Evolutionary conservation across 805 yeast genomes (phyloP).

Genomic region (Brettanomyces sp.): DNA sequence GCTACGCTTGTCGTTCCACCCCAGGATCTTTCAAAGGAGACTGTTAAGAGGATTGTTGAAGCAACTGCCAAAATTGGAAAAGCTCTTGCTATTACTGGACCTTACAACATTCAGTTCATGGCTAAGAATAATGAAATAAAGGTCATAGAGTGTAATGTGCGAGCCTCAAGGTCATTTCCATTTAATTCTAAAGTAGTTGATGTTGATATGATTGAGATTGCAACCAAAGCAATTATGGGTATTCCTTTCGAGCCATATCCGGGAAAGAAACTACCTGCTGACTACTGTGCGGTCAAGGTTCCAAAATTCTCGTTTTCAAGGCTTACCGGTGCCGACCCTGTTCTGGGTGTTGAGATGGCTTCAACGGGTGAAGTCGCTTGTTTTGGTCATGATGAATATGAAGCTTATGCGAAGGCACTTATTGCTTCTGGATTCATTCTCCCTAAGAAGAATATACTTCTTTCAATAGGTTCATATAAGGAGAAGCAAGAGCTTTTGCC

Average conservation of each 20-base stretch:
- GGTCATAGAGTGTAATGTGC: slow-evolving; percentile 96
- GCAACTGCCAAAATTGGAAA: slow-evolving; percentile 95
- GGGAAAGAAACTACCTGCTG: slow-evolving; percentile 76
- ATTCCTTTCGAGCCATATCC: slow-evolving; percentile 86
- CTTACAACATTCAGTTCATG: slow-evolving; percentile 93
- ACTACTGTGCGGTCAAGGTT: slow-evolving; percentile 92
- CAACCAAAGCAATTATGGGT: slow-evolving; percentile 91
- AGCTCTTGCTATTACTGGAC: slow-evolving; percentile 94
- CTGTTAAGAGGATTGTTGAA: slow-evolving; percentile 82
- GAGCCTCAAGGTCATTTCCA: slow-evolving; percentile 99
- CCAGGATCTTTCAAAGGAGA: slow-evolving; percentile 86
- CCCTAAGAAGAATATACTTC: slow-evolving; percentile 88
- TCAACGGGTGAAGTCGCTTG: slow-evolving; percentile 99
- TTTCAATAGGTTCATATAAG: slow-evolving; percentile 93
- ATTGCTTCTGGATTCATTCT: slow-evolving; percentile 91
- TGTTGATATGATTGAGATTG: slow-evolving; percentile 92
- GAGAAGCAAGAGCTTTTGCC: slow-evolving; percentile 94
- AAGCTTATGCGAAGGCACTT: slow-evolving; percentile 91
- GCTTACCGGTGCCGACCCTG: slow-evolving; percentile 96
- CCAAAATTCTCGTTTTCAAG: slow-evolving; percentile 97
- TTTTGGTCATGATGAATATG: slow-evolving; percentile 92
- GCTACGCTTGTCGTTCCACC: slow-evolving; percentile 97
- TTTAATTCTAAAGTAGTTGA: slow-evolving; percentile 96
- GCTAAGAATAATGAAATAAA: slow-evolving; percentile 93
- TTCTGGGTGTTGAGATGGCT: slow-evolving; percentile 97